Evolutionary conservation across 148 eudicot genomes (phyloP).

Genomic region (Euryodendron excelsum): DNA sequence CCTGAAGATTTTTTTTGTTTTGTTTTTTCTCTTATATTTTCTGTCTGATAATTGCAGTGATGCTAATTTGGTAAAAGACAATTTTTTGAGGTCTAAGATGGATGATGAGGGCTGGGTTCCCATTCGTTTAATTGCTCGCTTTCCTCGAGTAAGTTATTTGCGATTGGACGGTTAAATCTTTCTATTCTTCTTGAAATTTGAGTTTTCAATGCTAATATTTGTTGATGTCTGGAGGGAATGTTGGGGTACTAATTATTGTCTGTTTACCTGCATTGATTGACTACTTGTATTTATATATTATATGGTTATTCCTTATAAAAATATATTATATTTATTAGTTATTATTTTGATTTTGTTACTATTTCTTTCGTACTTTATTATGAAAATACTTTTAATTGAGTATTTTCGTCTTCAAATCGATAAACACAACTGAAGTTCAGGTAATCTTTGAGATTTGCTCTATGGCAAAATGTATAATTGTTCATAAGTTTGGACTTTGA

Average conservation of each 20-base stretch:
- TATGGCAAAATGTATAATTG: not conserved
- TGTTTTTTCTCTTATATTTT: not conserved
- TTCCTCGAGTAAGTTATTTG: conserved; percentile 47
- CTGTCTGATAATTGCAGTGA: conserved; percentile 40
- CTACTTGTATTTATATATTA: no score
- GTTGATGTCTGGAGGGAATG: not conserved
- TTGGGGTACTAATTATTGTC: not conserved
- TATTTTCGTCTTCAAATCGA: not conserved
- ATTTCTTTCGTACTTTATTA: not conserved
- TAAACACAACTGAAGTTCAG: not conserved
- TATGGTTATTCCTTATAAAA: no score
- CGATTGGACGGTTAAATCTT: not conserved
- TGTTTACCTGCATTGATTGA: not conserved
- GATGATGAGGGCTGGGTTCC: conserved; percentile 75
- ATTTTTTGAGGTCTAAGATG: conserved; percentile 54
- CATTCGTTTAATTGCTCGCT: conserved; percentile 46
- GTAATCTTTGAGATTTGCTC: not conserved
- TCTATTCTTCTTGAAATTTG: not conserved
- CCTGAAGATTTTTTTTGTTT: not conserved
- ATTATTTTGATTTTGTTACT: not conserved
- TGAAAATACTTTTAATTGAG: not conserved
- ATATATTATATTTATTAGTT: not conserved
- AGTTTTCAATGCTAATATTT: not conserved
- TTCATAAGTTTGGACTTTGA: not conserved
- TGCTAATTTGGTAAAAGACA: conserved; percentile 52